Percentiles rank a stretch among this genome's conserved stretches.
Conservation (phyloP, 129 eudicot species). For the Centaurea solstitialis region DNA sequence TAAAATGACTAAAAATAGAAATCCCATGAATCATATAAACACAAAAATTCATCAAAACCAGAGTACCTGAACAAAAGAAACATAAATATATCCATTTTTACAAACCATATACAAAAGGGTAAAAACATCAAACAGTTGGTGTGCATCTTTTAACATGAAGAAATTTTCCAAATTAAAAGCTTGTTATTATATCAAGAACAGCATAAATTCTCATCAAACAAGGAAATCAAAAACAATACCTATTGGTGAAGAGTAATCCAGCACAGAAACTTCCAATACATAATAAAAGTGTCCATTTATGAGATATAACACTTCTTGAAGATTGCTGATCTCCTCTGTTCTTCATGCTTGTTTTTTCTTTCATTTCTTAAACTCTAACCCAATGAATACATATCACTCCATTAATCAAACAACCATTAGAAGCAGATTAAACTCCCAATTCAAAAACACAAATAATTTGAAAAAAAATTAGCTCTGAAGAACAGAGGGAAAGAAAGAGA, state of each 20-base stretch:
- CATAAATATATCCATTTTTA: neutral
- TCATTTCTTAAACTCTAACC: neutral
- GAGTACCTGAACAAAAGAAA: constrained; percentile 4
- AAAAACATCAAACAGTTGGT: constrained; percentile 10
- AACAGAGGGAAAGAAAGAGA: constrained; percentile 34
- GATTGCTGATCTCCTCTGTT: constrained; percentile 64
- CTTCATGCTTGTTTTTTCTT: constrained; percentile 47
- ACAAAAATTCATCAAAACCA: neutral
- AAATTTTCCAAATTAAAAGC: neutral
- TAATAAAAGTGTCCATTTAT: constrained; percentile 66
- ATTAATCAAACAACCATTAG: constrained; percentile 24
- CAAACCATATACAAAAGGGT: neutral
- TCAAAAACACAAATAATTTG: constrained; percentile 6
- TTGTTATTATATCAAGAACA: neutral
- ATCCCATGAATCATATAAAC: constrained; percentile 10
- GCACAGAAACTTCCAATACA: constrained; percentile 81
- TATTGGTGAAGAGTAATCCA: constrained; percentile 88
- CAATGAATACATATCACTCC: constrained; percentile 15
- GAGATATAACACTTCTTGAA: constrained; percentile 59
- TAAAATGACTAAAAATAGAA: constrained; percentile 14
- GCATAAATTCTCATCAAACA: constrained; percentile 6
- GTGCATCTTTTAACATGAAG: neutral
- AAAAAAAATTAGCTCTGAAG: constrained; percentile 18
- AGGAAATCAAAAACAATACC: constrained; percentile 41
- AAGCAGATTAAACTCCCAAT: constrained; percentile 28